Conservation (phyloP, 1,284 basidiomycete genomes). For the Fomitopsis palustris region DNA sequence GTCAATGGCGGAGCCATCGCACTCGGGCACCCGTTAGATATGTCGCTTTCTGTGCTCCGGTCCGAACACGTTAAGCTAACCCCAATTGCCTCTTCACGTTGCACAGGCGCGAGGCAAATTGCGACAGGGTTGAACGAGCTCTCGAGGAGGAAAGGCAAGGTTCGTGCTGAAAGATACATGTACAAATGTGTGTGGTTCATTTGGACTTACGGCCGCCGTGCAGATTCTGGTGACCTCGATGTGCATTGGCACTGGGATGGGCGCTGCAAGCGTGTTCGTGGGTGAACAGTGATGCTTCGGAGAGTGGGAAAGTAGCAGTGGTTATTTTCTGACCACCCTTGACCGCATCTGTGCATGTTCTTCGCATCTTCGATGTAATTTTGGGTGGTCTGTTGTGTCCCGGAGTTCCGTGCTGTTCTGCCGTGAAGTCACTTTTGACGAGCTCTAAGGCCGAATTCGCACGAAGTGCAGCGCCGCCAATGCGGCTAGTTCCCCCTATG, state of each 20-base stretch:
- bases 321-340: not conserved
- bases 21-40: conserved; percentile 84
- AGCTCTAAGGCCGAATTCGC: not conserved
- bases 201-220: conserved; percentile 3
- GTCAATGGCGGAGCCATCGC: conserved; percentile 91
- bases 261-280: conserved; percentile 50
- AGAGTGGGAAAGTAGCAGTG: not conserved
- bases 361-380: not conserved
- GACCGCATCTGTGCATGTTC: not conserved
- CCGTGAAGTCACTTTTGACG: not conserved
- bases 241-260: conserved; percentile 88
- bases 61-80: conserved; percentile 14
- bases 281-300: conserved; percentile 20
- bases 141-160: conserved; percentile 73
- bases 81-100: conserved; percentile 45
- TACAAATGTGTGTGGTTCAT: conserved; percentile 1
- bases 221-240: conserved; percentile 80
- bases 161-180: conserved; percentile 27
- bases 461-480: not conserved
- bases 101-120: conserved; percentile 85
- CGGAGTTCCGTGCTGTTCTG: not conserved
- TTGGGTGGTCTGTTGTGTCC: not conserved
- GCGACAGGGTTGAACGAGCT: conserved; percentile 87
- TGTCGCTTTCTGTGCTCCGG: conserved; percentile 33
- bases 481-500: not conserved